Evolutionary conservation across 371 early-diverging fungal species (phyloP), one percentile per base, ranked within the genome.

Genomic region (Blakeslea trispora): DNA sequence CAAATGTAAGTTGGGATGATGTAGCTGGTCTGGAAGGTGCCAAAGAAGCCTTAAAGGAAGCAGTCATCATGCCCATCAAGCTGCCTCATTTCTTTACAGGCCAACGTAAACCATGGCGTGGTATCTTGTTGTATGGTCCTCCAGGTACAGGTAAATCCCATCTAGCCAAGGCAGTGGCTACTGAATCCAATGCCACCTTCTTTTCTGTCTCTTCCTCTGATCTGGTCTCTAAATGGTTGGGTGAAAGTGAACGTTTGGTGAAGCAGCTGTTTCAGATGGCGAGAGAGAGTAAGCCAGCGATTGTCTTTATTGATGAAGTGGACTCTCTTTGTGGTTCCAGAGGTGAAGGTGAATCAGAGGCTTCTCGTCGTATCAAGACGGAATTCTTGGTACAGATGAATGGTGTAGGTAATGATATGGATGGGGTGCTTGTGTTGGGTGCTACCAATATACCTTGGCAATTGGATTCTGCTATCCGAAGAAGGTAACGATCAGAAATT

Each of bases 111-210:
- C 99, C 99, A 35, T 99, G 99, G 92, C 79, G 89, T 56, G 99
- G 99, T 18, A 98, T 99, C 56, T 76, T 99, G 47, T 72, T 99
- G 23, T 99, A 98, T 73, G 99, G 99, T 4, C 98, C 98, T 28
- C 99, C 99, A 18, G 98, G 99, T 66, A 97, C 99, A 0, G 97
- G 99, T 62, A 98, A 99, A 81, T 92, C 98, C 13, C 94, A 91
- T 63, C 82, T 99, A 55, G 98, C 99, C 22, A 97, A 96, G 71
- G 98, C 97, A 0, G 94, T 98, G 11, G 98, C 99, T 1, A 96
- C 96, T 2, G 97, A 98, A 66, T 93, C 97, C 39, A 84, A 92
- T 43, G 87, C 97, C 1, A 96, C 97, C 13, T 98, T 98, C 71
- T 95, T 97, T 61, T 90, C 95, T 15, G 91, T 98, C 15, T 92